These are phyloP conservation scores for Lactarius hengduanensis DNA, from an alignment of 768 basidiomycete species.

Conservation along the genomic window DNA sequence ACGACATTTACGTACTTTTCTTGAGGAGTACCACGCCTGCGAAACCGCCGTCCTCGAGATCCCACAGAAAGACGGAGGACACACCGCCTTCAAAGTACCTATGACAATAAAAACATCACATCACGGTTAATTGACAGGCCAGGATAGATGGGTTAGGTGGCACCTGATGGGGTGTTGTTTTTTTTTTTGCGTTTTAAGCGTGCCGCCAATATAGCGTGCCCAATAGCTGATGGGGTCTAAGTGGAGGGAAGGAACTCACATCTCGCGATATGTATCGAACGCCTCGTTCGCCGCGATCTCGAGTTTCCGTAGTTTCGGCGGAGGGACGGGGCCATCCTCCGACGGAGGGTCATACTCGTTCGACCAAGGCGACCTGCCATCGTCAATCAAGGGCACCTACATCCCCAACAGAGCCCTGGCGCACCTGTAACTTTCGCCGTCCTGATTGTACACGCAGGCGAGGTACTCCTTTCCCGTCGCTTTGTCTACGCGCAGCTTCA, in stretches of 20 bases:
- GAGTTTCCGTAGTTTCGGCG: constrained; percentile 80
- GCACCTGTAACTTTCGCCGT: constrained; percentile 87
- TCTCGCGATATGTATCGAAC: constrained; percentile 95
- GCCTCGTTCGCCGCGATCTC: constrained; percentile 95
- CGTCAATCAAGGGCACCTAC: neutral
- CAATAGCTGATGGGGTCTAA: neutral
- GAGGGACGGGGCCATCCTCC: constrained; percentile 86
- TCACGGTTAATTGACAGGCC: constrained; percentile 1
- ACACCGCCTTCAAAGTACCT: constrained; percentile 99
- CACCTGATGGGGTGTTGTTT: neutral
- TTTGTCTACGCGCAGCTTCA: constrained; percentile 76
- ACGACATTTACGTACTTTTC: constrained; percentile 60
- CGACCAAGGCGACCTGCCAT: constrained; percentile 90
- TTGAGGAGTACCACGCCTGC: constrained; percentile 96
- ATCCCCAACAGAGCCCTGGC: neutral
- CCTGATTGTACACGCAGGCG: constrained; percentile 90
- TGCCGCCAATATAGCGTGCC: too few relatives aligned
- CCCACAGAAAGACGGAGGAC: constrained; percentile 97
- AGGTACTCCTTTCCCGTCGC: constrained; percentile 87
- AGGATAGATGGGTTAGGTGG: neutral
- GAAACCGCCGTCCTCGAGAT: constrained; percentile 93
- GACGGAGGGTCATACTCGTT: constrained; percentile 92
- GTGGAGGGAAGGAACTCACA: constrained; percentile 48
- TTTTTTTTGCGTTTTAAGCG: neutral
- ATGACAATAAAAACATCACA: neutral